Conservation (phyloP, 306 rosid genomes). For the Trifolium repens region DNA sequence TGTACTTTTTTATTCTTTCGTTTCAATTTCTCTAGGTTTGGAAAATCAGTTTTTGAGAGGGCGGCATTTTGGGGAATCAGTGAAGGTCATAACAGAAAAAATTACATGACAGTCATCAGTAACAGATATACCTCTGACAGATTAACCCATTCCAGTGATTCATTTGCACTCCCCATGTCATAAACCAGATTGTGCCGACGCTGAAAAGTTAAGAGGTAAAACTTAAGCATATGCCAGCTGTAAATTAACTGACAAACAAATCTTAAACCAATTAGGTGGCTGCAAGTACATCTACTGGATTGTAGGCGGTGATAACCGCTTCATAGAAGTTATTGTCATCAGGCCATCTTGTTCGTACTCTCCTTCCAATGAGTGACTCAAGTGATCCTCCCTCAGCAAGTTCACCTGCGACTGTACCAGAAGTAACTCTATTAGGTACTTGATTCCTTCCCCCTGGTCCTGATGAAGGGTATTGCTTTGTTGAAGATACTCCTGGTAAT, state of each 20-base stretch:
- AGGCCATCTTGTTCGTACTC: slow-evolving; percentile 94
- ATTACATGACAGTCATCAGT: neutral
- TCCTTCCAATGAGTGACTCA: slow-evolving; percentile 75
- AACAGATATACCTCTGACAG: slow-evolving; percentile 77
- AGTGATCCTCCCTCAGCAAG: slow-evolving; percentile 63
- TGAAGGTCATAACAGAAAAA: neutral
- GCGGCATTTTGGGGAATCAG: neutral
- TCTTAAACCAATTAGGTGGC: slow-evolving; percentile 16
- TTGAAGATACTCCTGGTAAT: slow-evolving; percentile 66
- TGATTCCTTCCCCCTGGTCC: slow-evolving; percentile 81
- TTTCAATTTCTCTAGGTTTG: neutral
- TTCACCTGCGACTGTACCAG: slow-evolving; percentile 60
- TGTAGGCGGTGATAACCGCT: slow-evolving; percentile 79
- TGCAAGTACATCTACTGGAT: slow-evolving; percentile 65
- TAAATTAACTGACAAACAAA: slow-evolving; percentile 35
- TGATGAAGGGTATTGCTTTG: slow-evolving; percentile 71
- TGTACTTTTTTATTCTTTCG: neutral
- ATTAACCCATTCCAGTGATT: slow-evolving; percentile 93
- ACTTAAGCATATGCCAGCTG: slow-evolving; percentile 29
- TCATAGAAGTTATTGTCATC: slow-evolving; percentile 94
- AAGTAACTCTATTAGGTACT: slow-evolving; percentile 64
- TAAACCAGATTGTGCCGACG: slow-evolving; percentile 85
- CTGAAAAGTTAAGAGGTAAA: slow-evolving; percentile 52
- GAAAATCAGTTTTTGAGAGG: neutral
- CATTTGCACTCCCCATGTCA: slow-evolving; percentile 71